Evolutionary conservation across 2,329 filamentous ascomycete genomes (phyloP).

Genomic region (Trichoderma atrobrunneum): DNA sequence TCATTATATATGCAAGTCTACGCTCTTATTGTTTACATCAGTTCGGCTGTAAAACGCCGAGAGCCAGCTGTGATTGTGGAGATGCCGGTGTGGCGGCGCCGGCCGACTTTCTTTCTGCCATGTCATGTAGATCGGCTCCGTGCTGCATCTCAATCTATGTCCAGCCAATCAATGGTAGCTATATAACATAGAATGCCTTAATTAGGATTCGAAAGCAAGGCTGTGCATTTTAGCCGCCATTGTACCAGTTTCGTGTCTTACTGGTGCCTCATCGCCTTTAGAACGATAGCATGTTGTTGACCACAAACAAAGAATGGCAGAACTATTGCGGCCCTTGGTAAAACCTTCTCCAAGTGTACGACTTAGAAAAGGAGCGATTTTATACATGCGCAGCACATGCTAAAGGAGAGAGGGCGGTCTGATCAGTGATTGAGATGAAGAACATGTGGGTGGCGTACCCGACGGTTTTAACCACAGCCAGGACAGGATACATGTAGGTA

Average conservation of each 20-base stretch:
- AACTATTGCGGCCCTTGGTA: not conserved
- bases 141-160: not conserved
- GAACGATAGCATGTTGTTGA: not conserved
- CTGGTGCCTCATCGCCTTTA: not conserved
- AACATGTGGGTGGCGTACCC: not conserved
- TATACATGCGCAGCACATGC: not conserved
- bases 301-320: not conserved
- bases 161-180: not conserved
- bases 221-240: not conserved
- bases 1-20: not conserved
- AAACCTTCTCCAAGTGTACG: not conserved
- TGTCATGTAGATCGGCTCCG: not conserved
- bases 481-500: not conserved
- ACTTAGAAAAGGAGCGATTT: not conserved
- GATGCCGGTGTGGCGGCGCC: not conserved
- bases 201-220: not conserved
- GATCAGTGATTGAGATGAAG: not conserved
- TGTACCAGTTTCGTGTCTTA: not conserved
- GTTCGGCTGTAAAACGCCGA: not conserved
- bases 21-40: not conserved
- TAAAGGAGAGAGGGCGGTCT: not conserved
- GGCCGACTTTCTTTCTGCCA: not conserved
- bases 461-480: not conserved
- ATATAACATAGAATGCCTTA: not conserved
- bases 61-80: not conserved